Evolutionary conservation across 768 basidiomycete species (phyloP).

Genomic region (Mrakia hoshinonis): DNA sequence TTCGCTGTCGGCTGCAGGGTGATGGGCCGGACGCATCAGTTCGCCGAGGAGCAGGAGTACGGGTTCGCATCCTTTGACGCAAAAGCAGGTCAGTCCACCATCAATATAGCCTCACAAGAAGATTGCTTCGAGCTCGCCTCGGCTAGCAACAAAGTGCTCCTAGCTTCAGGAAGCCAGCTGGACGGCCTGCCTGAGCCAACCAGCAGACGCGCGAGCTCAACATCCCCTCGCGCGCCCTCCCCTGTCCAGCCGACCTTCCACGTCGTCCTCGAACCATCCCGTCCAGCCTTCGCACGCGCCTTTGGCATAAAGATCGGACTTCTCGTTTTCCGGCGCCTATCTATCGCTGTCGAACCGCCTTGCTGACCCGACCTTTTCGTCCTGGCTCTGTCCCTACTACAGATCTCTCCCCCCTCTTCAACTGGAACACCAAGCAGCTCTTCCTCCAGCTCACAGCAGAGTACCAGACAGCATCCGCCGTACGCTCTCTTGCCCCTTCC

Average conservation of each 20-base stretch:
- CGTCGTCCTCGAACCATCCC: neutral
- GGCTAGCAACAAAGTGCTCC: too few relatives aligned
- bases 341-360: too few relatives aligned
- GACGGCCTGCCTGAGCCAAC: too few relatives aligned
- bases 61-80: conserved; percentile 75
- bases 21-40: conserved; percentile 31
- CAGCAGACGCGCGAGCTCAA: neutral
- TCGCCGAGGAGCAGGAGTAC: conserved; percentile 58
- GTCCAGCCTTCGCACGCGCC: neutral
- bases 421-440: conserved; percentile 96
- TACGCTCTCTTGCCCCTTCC: conserved; percentile 43
- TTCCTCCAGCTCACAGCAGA: conserved; percentile 81
- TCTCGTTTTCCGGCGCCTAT: neutral
- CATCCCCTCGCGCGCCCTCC: neutral
- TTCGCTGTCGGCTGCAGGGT: conserved; percentile 15
- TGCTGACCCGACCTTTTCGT: too few relatives aligned
- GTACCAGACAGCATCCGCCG: conserved; percentile 63
- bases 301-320: neutral
- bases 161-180: too few relatives aligned
- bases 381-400: neutral
- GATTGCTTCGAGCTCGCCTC: too few relatives aligned
- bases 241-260: neutral
- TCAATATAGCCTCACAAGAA: too few relatives aligned
- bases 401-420: conserved; percentile 76
- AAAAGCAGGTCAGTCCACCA: conserved; percentile 54